Conservation (phyloP, 768 basidiomycete species). For the Leccinum boreale region DNA sequence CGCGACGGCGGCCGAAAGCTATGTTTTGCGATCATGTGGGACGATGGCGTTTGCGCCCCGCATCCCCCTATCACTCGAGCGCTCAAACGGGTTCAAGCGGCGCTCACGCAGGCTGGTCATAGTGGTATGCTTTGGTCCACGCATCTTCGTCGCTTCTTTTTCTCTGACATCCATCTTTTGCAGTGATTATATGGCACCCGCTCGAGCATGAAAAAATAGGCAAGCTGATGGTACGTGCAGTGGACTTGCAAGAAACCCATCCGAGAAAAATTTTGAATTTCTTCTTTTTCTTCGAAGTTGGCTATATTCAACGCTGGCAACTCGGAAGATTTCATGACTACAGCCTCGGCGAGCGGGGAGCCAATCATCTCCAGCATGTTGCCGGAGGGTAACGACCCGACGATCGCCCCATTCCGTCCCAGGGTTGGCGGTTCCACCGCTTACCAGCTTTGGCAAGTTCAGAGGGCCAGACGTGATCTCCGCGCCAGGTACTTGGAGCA, state of each 20-base stretch:
- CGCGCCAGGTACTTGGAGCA: constrained; percentile 57
- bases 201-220: constrained; percentile 48
- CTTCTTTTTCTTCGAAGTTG: constrained; percentile 26
- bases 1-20: constrained; percentile 51
- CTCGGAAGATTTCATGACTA: constrained; percentile 42
- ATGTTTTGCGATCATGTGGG: constrained; percentile 63
- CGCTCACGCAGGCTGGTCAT: constrained; percentile 61
- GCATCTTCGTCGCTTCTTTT: neutral
- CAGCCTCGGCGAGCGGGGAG: constrained; percentile 45
- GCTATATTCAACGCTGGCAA: constrained; percentile 47
- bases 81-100: constrained; percentile 51
- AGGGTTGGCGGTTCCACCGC: constrained; percentile 37
- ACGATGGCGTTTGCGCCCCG: constrained; percentile 58
- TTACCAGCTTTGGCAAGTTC: constrained; percentile 68
- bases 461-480: constrained; percentile 43
- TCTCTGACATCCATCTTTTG: neutral
- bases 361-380: constrained; percentile 51
- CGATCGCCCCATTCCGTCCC: constrained; percentile 26
- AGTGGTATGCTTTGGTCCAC: constrained; percentile 40
- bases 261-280: neutral
- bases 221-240: constrained; percentile 37
- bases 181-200: constrained; percentile 72
- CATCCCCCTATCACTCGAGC: constrained; percentile 65
- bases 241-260: constrained; percentile 6
- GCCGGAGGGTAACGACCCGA: constrained; percentile 27